phyloP scores from a whole-genome alignment of 257 asterid species.

The Linderniella brevidens region DNA sequence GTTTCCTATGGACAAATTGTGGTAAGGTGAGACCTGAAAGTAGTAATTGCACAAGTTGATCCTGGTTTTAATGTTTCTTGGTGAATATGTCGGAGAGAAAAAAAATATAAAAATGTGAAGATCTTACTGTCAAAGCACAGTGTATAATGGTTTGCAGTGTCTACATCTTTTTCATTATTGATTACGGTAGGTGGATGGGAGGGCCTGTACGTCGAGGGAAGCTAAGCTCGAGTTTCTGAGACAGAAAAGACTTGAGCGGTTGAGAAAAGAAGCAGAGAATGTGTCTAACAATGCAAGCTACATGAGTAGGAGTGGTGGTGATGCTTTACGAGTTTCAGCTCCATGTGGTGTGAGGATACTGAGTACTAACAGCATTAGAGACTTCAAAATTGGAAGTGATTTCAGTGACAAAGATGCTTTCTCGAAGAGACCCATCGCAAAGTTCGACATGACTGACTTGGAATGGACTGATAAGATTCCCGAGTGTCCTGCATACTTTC shows the following conservation, averaged over 20 bases:
- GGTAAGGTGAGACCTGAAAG: no score
- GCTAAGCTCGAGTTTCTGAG: slow-evolving; percentile 77
- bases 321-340: slow-evolving; percentile 53
- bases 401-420: slow-evolving; percentile 39
- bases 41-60: no score
- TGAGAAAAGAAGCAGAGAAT: slow-evolving; percentile 37
- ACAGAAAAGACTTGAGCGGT: slow-evolving; percentile 61
- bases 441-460: slow-evolving; percentile 51
- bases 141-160: no score
- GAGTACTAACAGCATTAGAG: slow-evolving; percentile 18
- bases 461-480: slow-evolving; percentile 76
- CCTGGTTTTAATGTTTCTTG: no score
- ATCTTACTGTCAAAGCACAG: no score
- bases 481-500: slow-evolving; percentile 78
- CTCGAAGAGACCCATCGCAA: slow-evolving; percentile 46
- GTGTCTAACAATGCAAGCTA: slow-evolving; percentile 26
- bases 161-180: not conserved
- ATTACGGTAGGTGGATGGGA: slow-evolving; percentile 76
- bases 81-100: no score
- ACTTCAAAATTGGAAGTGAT: slow-evolving; percentile 24
- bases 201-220: slow-evolving; percentile 51
- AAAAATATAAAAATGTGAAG: no score
- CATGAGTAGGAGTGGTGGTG: slow-evolving; percentile 64
- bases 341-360: slow-evolving; percentile 73
- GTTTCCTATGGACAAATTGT: no score